These are phyloP conservation scores for Puccinia novopanici DNA, from an alignment of 1,284 basidiomycete species.

Conservation along the genomic window DNA sequence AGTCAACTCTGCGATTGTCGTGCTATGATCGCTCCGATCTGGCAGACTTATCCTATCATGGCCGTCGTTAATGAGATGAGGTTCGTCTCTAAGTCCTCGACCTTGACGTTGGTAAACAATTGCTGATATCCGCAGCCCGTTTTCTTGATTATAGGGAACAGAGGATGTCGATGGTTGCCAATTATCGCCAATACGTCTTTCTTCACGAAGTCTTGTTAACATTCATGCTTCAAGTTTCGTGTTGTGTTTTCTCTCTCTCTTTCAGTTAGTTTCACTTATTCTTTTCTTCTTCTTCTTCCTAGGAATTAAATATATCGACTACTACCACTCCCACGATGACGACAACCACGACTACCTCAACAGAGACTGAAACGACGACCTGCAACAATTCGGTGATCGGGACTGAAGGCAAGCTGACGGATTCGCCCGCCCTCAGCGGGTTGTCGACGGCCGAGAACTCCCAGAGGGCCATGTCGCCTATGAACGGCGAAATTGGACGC, in stretches of 20 bases:
- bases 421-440: background rate
- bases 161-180: conserved; percentile 58
- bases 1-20: conserved; percentile 27
- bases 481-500: too few species aligned
- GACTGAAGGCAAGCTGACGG: background rate
- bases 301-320: background rate
- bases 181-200: conserved; percentile 56
- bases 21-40: conserved; percentile 11
- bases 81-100: too few species aligned
- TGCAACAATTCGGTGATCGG: background rate
- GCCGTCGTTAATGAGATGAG: too few species aligned
- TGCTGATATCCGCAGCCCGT: too few species aligned
- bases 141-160: conserved; percentile 54
- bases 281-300: background rate
- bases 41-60: too few species aligned
- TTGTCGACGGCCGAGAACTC: background rate
- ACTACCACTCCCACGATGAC: background rate
- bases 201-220: conserved; percentile 54
- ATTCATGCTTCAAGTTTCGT: conserved; percentile 25
- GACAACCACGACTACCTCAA: background rate
- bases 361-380: background rate
- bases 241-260: background rate
- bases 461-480: too few species aligned
- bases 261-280: background rate
- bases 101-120: too few species aligned